Base-by-base conservation (phyloP, 768 basidiomycete genomes). In the Rhizopogon roseolus region DNA sequence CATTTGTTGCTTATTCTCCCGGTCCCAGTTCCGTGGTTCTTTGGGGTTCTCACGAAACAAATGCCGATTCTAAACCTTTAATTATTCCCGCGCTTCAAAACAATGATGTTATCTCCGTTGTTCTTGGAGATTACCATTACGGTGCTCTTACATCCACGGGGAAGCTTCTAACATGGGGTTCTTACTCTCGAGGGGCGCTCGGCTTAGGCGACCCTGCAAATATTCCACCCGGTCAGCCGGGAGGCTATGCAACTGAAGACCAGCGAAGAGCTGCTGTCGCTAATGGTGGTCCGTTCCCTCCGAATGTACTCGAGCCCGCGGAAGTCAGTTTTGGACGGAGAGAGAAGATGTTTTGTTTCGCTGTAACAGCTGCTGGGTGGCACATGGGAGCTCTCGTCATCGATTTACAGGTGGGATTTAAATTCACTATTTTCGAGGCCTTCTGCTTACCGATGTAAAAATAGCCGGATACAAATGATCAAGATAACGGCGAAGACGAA, bases 61-160 rank as follows among this genome's bases (percentile, higher is more conserved):
- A 71, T 36, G 54, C 71, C 11, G 66, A 69, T 19, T 73, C 71
- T 14, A 61, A 64, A 54, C 90, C 88, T n/a, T 76, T 73, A 34
- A 73, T 93, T 54, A 75, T 90, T 4, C 85, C 88, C 1, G 81
- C 77, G 34, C 73, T 98, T 28, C 93, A 97, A 62, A 79, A 88
- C 60, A 80, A 73, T 58, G 75, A 78, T 37, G 81, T 98, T 51
- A 95, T 98, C 55, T 90, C 91, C 49, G 84, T 96, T 52, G 86
- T 87, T 13, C 78, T 93, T 49, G 96, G 96, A 5, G 96, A 98
- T 69, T 97, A 95, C 67, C 96, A 98, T 72, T 84, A 78, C 64
- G 90, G 84, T 36, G 95, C 96, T 1, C 73, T 97, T 61, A 95
- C 92, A 3, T 75, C 80, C 38, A 68, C 76, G 22, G 96, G 95